Evolutionary conservation across 345 rosid genomes (phyloP), one percentile per base, ranked within the genome.

Genomic region (Nephelium lappaceum): DNA sequence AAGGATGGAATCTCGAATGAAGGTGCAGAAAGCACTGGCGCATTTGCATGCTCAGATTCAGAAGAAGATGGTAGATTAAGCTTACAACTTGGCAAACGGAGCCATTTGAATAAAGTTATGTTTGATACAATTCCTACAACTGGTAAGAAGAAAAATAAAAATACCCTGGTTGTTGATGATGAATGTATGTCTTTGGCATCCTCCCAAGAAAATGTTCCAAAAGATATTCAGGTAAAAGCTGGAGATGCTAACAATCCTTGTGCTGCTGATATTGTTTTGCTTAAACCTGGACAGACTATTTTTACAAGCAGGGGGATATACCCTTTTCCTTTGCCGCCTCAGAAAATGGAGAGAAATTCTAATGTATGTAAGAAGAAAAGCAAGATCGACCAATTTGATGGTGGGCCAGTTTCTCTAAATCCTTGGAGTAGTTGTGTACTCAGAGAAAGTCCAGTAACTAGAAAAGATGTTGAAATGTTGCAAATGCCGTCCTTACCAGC

Each of bases 71-170:
- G 78, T 57, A 79, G 79, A 64, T 70, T 73, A 78, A 83, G 63
- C 62, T 76, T 80, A 23, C 83, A 80, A 74, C 78, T 84, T 82
- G 77, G 77, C 72, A 36, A 76, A 42, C 85, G 85, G 77, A 81
- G 76, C 65, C 79, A 72, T 41, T 79, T 87, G 77, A 79, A 78
- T 67, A 82, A 88, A 51, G 72, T 75, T 68, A 86, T 79, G 71
- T 79, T 67, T 64, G 90, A 89, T 41, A 83, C 77, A 82, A 78
- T 78, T 78, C 82, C 83, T 18, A 73, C 69, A 41, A 68, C 71
- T 14, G 87, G 86, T 47, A 91, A 87, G 85, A 91, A 87, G 85
- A 93, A 84, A 83, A 86, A 82, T 66, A 83, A 82, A 80, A 89
- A 80, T 72, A 72, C 74, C 69, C 83, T 79, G 53, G 71, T 76